These are phyloP conservation scores for Sarocladium brachiariae DNA, from an alignment of 2,329 filamentous ascomycete genomes.

Conservation along the genomic window DNA sequence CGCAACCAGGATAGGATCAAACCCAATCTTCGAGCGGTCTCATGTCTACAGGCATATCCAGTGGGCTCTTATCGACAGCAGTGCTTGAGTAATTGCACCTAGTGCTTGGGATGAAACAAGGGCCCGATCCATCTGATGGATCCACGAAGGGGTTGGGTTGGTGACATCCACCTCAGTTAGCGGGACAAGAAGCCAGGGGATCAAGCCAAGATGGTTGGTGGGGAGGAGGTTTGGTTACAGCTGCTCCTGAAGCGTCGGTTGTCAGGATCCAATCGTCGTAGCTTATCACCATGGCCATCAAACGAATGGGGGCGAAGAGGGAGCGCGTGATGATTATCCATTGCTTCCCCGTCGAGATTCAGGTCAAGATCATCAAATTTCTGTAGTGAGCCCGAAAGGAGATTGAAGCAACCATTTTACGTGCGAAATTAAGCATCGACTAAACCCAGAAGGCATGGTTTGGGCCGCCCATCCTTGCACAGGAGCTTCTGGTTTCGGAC, in stretches of 20 bases:
- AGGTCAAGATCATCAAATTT: not conserved
- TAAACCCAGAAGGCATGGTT: conserved; percentile 1
- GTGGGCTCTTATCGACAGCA: not conserved
- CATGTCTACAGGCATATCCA: not conserved
- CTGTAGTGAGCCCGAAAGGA: not conserved
- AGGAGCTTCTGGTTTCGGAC: not conserved
- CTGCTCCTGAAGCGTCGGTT: conserved; percentile 1
- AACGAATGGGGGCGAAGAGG: not conserved
- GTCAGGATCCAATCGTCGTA: conserved; percentile 3
- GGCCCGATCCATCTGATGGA: not conserved
- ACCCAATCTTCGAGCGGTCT: not conserved
- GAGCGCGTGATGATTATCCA: not conserved
- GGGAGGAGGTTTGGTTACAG: not conserved
- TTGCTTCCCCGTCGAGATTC: not conserved
- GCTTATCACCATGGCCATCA: not conserved
- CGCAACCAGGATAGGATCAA: not conserved
- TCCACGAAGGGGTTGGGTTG: not conserved
- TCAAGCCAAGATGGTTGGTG: not conserved
- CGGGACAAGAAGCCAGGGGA: conserved; percentile 6
- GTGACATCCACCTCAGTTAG: conserved; percentile 1
- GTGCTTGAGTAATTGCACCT: not conserved
- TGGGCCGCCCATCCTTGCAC: not conserved
- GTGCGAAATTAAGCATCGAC: conserved; percentile 5
- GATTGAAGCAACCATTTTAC: not conserved
- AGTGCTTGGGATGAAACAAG: conserved; percentile 8